A percentile compares a stretch with the other conserved stretches of the same genome.
Evolutionary conservation across 495 filamentous ascomycete species (phyloP).

Genomic region (Hypoxylon fragiforme): DNA sequence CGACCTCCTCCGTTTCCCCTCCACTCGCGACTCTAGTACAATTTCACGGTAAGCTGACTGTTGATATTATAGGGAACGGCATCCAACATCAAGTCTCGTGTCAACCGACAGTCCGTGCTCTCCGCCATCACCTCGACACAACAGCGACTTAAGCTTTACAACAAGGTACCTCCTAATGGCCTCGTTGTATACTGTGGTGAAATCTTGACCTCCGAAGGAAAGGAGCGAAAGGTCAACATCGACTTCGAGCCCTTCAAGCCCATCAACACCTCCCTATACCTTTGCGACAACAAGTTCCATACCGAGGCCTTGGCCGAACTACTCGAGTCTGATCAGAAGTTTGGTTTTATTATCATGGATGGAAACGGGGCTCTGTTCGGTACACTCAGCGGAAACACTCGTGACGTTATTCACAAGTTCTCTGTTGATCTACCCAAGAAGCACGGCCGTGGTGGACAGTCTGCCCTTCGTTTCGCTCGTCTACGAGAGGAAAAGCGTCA

Average conservation of each 20-base stretch:
- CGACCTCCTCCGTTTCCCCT: conserved; percentile 17
- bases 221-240: conserved; percentile 99
- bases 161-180: conserved; percentile 96
- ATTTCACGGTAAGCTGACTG: conserved; percentile 18
- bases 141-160: conserved; percentile 97
- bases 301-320: conserved; percentile 96
- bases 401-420: conserved; percentile 97
- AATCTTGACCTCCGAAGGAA: conserved; percentile 98
- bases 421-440: conserved; percentile 98
- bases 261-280: conserved; percentile 98
- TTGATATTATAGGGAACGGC: conserved; percentile 77
- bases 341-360: conserved; percentile 99
- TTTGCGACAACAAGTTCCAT: conserved; percentile 99
- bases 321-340: conserved; percentile 97
- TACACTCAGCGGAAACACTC: conserved; percentile 92
- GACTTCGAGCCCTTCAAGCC: conserved; percentile 99
- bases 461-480: conserved; percentile 97
- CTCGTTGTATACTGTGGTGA: conserved; percentile 99
- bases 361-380: conserved; percentile 97
- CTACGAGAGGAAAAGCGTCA: conserved; percentile 99
- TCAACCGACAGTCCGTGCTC: conserved; percentile 95
- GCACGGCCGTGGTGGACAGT: conserved; percentile 99
- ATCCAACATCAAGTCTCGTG: conserved; percentile 98
- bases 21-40: too few relatives aligned
- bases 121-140: conserved; percentile 99